Evolutionary conservation across 2,329 filamentous ascomycete species (phyloP).

Genomic region (Colletotrichum sp.): DNA sequence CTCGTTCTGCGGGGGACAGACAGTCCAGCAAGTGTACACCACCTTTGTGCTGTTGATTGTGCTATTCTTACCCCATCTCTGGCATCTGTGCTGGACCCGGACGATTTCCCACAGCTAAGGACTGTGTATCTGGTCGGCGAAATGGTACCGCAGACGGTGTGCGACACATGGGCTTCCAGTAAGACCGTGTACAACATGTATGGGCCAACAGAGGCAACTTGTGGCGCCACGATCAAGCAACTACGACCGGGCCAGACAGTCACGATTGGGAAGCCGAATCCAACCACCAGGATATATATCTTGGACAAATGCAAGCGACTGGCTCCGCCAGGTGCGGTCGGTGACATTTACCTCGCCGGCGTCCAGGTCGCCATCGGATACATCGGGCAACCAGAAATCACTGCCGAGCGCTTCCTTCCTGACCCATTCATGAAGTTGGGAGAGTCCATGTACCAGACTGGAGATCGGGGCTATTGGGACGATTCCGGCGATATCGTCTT

Average conservation of each 20-base stretch:
- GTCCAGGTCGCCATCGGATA: conserved; percentile 48
- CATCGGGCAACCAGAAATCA: conserved; percentile 32
- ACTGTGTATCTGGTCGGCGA: conserved; percentile 43
- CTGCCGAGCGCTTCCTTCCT: conserved; percentile 30
- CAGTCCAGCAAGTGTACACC: conserved; percentile 30
- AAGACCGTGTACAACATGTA: conserved; percentile 45
- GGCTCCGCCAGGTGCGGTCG: conserved; percentile 37
- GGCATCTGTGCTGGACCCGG: conserved; percentile 32
- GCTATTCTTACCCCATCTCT: conserved; percentile 45
- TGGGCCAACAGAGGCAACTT: conserved; percentile 46
- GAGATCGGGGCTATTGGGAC: conserved; percentile 40
- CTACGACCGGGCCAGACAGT: conserved; percentile 30
- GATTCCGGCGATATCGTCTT: conserved; percentile 34
- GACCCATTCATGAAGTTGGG: conserved; percentile 23
- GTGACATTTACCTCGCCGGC: conserved; percentile 47
- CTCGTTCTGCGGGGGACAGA: conserved; percentile 32
- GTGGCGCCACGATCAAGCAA: conserved; percentile 38
- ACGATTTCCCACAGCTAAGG: conserved; percentile 34
- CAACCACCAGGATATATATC: conserved; percentile 42
- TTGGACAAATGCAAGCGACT: conserved; percentile 32
- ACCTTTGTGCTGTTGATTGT: conserved; percentile 32
- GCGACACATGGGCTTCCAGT: conserved; percentile 35
- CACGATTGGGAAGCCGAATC: conserved; percentile 21
- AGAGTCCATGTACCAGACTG: conserved; percentile 43
- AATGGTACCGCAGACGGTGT: conserved; percentile 34